Conservation (phyloP, 139 green algal genomes). For the Yamagishiella unicocca region DNA sequence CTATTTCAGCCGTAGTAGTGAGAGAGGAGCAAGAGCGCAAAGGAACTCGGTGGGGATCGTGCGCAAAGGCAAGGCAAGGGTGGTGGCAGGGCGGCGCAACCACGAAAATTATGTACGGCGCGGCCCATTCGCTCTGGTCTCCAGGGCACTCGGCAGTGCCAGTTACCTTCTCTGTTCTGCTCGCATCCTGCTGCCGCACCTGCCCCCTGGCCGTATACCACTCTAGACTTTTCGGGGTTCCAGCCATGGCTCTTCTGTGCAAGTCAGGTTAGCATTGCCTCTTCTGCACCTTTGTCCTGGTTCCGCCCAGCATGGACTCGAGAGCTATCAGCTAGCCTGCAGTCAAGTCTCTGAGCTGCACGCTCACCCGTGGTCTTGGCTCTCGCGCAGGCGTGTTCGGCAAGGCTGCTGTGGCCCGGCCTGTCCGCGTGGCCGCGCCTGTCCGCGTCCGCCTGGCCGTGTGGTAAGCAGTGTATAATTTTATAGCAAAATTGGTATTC, state of each 20-base stretch:
- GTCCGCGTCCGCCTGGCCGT: slow-evolving; percentile 48
- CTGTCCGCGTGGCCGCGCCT: slow-evolving; percentile 42
- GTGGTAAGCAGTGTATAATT: slow-evolving; percentile 43
- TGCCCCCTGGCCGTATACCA: too few species aligned
- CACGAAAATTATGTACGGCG: slow-evolving; percentile 33
- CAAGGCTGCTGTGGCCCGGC: slow-evolving; percentile 37
- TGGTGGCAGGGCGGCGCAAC: not conserved
- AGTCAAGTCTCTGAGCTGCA: too few species aligned
- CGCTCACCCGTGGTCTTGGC: not conserved
- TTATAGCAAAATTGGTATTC: not conserved
- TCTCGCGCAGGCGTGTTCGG: slow-evolving; percentile 57
- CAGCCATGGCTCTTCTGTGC: slow-evolving; percentile 47
- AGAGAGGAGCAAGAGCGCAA: not conserved
- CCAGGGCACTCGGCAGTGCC: not conserved
- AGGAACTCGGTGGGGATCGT: not conserved
- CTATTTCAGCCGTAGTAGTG: not conserved
- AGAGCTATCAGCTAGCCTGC: too few species aligned
- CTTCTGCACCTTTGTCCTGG: too few species aligned
- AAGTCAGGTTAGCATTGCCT: slow-evolving; percentile 40
- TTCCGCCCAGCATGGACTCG: too few species aligned
- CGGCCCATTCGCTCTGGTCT: not conserved
- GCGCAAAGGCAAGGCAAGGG: not conserved
- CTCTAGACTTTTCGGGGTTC: not conserved
- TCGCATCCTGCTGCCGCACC: too few species aligned
- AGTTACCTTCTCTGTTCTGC: not conserved